Percentiles rank a stretch among this genome's conserved stretches.
Evolutionary conservation across 176 grass and related monocot species (phyloP).

Genomic region (Tillandsia fasciculata): DNA sequence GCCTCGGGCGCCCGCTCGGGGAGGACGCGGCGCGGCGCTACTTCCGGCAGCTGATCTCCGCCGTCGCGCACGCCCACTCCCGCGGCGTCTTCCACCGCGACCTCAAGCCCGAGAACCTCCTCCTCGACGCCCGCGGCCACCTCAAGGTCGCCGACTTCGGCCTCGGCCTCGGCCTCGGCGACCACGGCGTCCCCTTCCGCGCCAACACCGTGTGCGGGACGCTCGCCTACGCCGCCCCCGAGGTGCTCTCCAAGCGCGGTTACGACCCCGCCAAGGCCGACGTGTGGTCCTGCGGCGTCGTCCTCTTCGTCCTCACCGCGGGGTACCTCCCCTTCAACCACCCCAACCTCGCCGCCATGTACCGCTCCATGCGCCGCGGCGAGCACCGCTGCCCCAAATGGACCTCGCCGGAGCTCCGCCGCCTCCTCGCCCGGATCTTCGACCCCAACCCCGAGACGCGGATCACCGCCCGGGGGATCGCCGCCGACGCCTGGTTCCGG

Average conservation of each 20-base stretch:
- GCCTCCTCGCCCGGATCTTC: constrained; percentile 24
- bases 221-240: constrained; percentile 38
- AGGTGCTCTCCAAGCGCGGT: constrained; percentile 21
- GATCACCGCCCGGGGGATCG: constrained; percentile 22
- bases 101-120: constrained; percentile 88
- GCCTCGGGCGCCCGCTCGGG: not conserved
- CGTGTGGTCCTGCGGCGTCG: constrained; percentile 38
- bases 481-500: constrained; percentile 28
- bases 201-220: constrained; percentile 32
- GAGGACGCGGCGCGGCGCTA: constrained; percentile 18
- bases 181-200: constrained; percentile 1
- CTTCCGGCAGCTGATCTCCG: constrained; percentile 34
- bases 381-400: constrained; percentile 23
- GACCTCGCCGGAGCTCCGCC: constrained; percentile 15
- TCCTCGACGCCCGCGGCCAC: constrained; percentile 46
- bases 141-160: constrained; percentile 69
- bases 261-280: constrained; percentile 33
- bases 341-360: constrained; percentile 25
- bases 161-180: constrained; percentile 15
- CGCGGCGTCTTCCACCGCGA: constrained; percentile 80
- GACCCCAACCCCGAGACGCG: constrained; percentile 24
- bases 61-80: constrained; percentile 26
- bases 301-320: constrained; percentile 35
- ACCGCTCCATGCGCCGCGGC: constrained; percentile 33
- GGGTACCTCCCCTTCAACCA: constrained; percentile 39